A percentile compares a stretch with the other conserved stretches of the same genome.
phyloP scores from a whole-genome alignment of 768 basidiomycete species.

The Saitozyma sp. region DNA sequence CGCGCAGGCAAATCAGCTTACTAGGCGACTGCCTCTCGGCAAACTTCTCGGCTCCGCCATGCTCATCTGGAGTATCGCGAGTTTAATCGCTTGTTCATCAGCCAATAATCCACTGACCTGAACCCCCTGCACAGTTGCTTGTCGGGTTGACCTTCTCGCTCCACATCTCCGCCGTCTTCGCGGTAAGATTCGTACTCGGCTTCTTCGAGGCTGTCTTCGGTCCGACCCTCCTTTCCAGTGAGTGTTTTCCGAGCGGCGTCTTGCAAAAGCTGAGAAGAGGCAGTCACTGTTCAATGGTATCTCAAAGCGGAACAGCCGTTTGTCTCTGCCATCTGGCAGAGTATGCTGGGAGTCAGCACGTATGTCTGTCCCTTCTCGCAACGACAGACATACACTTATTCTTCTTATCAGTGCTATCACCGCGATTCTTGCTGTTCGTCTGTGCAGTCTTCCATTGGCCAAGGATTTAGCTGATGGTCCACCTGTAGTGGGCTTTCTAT shows the following conservation, averaged over 20 bases:
- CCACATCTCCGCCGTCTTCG: conserved; percentile 16
- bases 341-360: conserved; percentile 15
- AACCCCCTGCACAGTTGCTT: conserved; percentile 4
- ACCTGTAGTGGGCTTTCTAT: conserved; percentile 12
- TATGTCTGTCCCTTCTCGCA: too few relatives aligned
- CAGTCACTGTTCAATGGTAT: conserved; percentile 31
- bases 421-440: too few relatives aligned
- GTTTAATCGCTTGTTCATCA: background rate
- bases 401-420: background rate
- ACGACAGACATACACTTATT: background rate
- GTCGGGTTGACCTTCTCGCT: conserved; percentile 13
- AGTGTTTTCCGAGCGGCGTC: background rate
- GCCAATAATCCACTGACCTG: background rate
- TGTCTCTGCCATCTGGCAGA: conserved; percentile 19
- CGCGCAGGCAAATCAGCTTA: conserved; percentile 9
- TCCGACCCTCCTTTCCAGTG: conserved; percentile 7
- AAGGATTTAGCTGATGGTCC: too few relatives aligned
- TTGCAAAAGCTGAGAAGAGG: background rate
- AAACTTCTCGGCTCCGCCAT: conserved; percentile 7
- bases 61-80: conserved; percentile 7
- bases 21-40: conserved; percentile 7
- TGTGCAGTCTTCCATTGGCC: too few relatives aligned
- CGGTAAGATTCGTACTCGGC: conserved; percentile 11
- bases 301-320: conserved; percentile 15
- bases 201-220: conserved; percentile 13